These are phyloP conservation scores for Kwoniella sp. DNA, from an alignment of 768 basidiomycete genomes.

Conservation along the genomic window DNA sequence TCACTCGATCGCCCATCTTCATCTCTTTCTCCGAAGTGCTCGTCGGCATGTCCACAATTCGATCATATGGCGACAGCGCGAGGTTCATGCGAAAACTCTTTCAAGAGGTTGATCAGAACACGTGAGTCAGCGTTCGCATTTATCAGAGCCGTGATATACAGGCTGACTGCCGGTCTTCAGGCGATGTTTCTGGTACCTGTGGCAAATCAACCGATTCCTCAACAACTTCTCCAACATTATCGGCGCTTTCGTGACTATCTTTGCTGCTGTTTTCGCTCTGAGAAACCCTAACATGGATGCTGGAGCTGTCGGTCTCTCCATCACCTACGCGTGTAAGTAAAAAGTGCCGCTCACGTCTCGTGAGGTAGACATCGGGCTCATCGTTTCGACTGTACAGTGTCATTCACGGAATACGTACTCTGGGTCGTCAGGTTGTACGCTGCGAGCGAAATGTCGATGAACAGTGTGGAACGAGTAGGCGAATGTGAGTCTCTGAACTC, in stretches of 20 bases:
- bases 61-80: slow-evolving; percentile 57
- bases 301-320: slow-evolving; percentile 47
- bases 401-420: slow-evolving; percentile 57
- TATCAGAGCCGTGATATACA: too few relatives aligned
- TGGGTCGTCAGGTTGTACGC: slow-evolving; percentile 58
- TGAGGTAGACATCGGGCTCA: too few relatives aligned
- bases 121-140: slow-evolving; percentile 45
- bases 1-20: slow-evolving; percentile 57
- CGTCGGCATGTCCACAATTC: slow-evolving; percentile 56
- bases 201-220: slow-evolving; percentile 55
- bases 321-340: slow-evolving; percentile 47
- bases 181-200: slow-evolving; percentile 58
- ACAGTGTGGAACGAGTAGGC: slow-evolving; percentile 59
- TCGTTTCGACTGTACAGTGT: slow-evolving; percentile 30
- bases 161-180: slow-evolving; percentile 15
- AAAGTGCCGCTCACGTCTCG: neutral
- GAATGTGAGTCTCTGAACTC: slow-evolving; percentile 51
- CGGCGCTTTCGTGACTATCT: slow-evolving; percentile 55
- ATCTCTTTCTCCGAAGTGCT: slow-evolving; percentile 56
- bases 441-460: slow-evolving; percentile 52
- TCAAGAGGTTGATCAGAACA: slow-evolving; percentile 56
- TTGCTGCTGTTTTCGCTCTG: slow-evolving; percentile 55
- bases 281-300: slow-evolving; percentile 52
- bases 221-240: slow-evolving; percentile 54
- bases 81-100: slow-evolving; percentile 57